Evolutionary conservation across 2,329 filamentous ascomycete species (phyloP).

Genomic region (Colletotrichum abscissum): DNA sequence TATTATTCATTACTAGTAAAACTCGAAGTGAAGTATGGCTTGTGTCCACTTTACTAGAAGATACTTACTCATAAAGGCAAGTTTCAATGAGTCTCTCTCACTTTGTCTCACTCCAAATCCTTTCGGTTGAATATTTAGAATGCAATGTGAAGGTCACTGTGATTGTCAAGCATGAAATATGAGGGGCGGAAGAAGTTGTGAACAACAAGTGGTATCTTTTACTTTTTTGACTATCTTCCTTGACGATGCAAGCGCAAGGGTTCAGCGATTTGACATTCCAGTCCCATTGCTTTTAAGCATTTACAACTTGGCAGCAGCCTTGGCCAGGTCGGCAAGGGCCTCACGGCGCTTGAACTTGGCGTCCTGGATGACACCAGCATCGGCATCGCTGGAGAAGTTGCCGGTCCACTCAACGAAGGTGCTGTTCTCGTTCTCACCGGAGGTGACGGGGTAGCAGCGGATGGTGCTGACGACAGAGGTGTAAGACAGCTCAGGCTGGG

Average conservation of each 20-base stretch:
- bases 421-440: conserved; percentile 70
- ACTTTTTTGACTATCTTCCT: background rate
- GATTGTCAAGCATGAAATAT: background rate
- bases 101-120: too few species aligned
- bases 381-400: conserved; percentile 77
- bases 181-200: too few species aligned
- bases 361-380: conserved; percentile 78
- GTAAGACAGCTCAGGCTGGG: conserved; percentile 73
- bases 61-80: too few species aligned
- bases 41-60: too few species aligned
- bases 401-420: conserved; percentile 78
- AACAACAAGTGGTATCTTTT: conserved; percentile 13
- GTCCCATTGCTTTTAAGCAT: background rate
- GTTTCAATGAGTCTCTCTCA: too few species aligned
- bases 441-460: conserved; percentile 73
- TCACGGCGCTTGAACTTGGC: conserved; percentile 82
- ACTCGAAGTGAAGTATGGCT: too few species aligned
- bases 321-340: conserved; percentile 74
- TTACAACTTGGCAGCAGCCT: conserved; percentile 53
- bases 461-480: conserved; percentile 75
- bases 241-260: background rate
- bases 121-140: too few species aligned
- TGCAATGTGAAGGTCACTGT: too few species aligned
- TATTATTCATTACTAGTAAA: too few species aligned
- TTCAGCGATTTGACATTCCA: background rate